A percentile compares a stretch with the other conserved stretches of the same genome.
Conservation (phyloP, 2,329 filamentous ascomycete genomes). For the Arthrinium phaeospermum region DNA sequence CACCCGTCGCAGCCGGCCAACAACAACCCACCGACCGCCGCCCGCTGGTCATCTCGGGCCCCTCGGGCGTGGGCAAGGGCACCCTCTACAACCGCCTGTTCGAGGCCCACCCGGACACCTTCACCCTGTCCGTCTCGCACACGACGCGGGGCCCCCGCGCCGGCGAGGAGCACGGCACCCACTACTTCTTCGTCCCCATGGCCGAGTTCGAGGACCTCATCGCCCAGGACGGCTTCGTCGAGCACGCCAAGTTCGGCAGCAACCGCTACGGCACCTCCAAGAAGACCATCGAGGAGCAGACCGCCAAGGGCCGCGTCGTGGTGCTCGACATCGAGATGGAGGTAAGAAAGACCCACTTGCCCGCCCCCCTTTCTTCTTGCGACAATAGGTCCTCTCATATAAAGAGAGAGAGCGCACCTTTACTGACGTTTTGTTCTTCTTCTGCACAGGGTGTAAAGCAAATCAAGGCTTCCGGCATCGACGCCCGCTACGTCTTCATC, state of each 20-base stretch:
- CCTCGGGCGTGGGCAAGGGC: conserved; percentile 81
- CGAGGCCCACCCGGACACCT: conserved; percentile 55
- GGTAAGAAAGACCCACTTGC: conserved; percentile 32
- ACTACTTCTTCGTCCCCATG: conserved; percentile 80
- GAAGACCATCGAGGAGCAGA: conserved; percentile 77
- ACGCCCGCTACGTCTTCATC: conserved; percentile 84
- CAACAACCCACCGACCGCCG: conserved; percentile 52
- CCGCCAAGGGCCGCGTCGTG: conserved; percentile 70
- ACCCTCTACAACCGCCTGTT: conserved; percentile 79
- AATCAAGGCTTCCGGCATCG: conserved; percentile 76
- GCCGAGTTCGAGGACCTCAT: conserved; percentile 73
- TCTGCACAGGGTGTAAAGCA: conserved; percentile 79
- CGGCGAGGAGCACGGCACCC: conserved; percentile 75
- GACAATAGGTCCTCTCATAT: neutral
- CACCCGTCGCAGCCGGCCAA: conserved; percentile 16
- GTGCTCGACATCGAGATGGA: conserved; percentile 98
- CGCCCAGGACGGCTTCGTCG: conserved; percentile 76
- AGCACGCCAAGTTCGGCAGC: conserved; percentile 81
- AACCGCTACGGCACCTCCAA: conserved; percentile 89
- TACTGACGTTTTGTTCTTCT: conserved; percentile 15
- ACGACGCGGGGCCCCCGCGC: conserved; percentile 80
- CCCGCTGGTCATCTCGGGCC: conserved; percentile 80
- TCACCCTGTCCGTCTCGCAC: conserved; percentile 68
- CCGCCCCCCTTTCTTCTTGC: neutral
- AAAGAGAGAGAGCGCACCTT: neutral